These are phyloP conservation scores for Phialemoniopsis sp. DNA, from an alignment of 2,329 filamentous ascomycete species.

Conservation along the genomic window DNA sequence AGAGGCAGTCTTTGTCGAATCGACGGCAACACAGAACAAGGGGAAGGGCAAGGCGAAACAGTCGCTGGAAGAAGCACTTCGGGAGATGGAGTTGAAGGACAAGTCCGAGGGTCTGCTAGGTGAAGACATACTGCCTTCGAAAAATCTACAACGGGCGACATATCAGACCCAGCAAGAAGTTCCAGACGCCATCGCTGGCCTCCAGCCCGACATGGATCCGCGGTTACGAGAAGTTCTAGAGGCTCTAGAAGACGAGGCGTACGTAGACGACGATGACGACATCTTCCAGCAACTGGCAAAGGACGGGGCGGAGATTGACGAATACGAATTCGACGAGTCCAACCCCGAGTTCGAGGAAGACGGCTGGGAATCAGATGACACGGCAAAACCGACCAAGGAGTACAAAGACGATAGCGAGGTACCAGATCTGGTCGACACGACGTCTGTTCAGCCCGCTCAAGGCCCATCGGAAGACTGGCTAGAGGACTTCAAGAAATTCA, in stretches of 20 bases:
- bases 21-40: conserved; percentile 57
- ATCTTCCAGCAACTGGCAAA: conserved; percentile 61
- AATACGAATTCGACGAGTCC: conserved; percentile 71
- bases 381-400: conserved; percentile 68
- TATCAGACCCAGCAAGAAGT: conserved; percentile 94
- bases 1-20: conserved; percentile 79
- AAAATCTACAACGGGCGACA: conserved; percentile 70
- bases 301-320: conserved; percentile 46
- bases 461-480: conserved; percentile 78
- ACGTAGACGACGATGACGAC: conserved; percentile 83
- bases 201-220: conserved; percentile 98
- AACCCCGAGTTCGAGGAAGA: conserved; percentile 64
- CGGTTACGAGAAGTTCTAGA: conserved; percentile 85
- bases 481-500: conserved; percentile 90
- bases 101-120: conserved; percentile 59
- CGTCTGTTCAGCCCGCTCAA: conserved; percentile 42
- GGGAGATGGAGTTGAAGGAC: conserved; percentile 53
- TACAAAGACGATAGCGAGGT: conserved; percentile 41
- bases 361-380: conserved; percentile 94
- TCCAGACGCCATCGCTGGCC: conserved; percentile 86
- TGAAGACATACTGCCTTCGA: conserved; percentile 72
- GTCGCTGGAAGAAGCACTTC: conserved; percentile 78
- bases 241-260: conserved; percentile 92
- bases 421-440: conserved; percentile 44
- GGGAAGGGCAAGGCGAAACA: conserved; percentile 71